phyloP scores from a whole-genome alignment of 225 moss, liverwort and hornwort species.

The Bryoerythrophyllum caledonicum region DNA sequence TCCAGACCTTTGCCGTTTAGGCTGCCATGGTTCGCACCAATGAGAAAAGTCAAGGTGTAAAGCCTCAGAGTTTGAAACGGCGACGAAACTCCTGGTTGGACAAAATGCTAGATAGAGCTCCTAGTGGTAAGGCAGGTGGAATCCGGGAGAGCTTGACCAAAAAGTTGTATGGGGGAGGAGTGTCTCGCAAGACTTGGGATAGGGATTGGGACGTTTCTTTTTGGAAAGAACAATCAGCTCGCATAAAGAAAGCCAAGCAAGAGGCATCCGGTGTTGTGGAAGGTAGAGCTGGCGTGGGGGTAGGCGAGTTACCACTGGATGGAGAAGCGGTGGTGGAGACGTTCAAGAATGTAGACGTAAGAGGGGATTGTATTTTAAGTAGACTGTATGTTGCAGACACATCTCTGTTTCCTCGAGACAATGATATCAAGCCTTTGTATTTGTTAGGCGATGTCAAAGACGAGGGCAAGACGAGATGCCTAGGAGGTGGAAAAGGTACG shows the following conservation, averaged over 20 bases:
- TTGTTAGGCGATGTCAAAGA: slow-evolving; percentile 39
- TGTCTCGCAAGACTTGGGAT: slow-evolving; percentile 80
- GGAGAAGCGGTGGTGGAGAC: slow-evolving; percentile 29
- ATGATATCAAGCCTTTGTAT: slow-evolving; percentile 73
- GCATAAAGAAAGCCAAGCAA: slow-evolving; percentile 62
- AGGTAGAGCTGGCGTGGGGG: slow-evolving; percentile 33
- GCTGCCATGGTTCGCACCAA: slow-evolving; percentile 73
- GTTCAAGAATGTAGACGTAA: slow-evolving; percentile 29
- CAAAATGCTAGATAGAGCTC: slow-evolving; percentile 68
- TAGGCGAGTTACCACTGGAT: slow-evolving; percentile 1
- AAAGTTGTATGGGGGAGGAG: slow-evolving; percentile 88
- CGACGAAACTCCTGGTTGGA: slow-evolving; percentile 63
- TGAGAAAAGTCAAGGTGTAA: slow-evolving; percentile 55
- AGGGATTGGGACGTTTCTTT: slow-evolving; percentile 99
- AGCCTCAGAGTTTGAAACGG: slow-evolving; percentile 45
- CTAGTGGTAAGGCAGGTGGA: slow-evolving; percentile 68
- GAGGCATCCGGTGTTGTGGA: slow-evolving; percentile 57
- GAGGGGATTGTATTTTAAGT: slow-evolving; percentile 67
- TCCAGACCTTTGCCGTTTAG: slow-evolving; percentile 33
- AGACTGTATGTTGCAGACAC: slow-evolving; percentile 93
- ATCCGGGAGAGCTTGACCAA: slow-evolving; percentile 78
- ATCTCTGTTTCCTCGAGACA: slow-evolving; percentile 85
- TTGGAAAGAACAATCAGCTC: slow-evolving; percentile 84
- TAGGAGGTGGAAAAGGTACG: slow-evolving; percentile 40
- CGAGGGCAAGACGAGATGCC: slow-evolving; percentile 35